Conservation (phyloP, 1,284 basidiomycete species). For the Puccinia triticina region DNA sequence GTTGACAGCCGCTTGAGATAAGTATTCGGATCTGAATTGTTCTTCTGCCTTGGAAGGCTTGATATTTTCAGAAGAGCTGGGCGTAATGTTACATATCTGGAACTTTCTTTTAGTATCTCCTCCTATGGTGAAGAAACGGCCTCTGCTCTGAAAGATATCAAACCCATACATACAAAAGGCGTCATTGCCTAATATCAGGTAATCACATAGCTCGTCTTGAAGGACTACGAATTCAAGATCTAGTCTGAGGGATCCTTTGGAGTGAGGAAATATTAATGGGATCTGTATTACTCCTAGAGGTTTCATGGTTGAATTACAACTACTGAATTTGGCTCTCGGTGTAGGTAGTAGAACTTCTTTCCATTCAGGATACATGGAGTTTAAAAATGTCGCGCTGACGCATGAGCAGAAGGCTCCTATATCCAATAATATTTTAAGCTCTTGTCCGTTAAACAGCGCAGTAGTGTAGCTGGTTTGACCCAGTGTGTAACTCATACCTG, state of each 20-base stretch:
- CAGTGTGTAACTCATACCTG: background rate
- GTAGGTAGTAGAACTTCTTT: background rate
- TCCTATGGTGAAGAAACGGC: conserved; percentile 12
- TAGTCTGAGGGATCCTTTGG: background rate
- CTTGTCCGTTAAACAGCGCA: background rate
- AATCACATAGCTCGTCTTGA: conserved; percentile 6
- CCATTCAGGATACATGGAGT: background rate
- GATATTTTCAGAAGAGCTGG: background rate
- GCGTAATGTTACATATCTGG: background rate
- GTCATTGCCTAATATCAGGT: conserved; percentile 12
- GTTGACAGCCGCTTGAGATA: background rate
- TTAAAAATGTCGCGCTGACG: background rate
- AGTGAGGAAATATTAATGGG: conserved; percentile 21
- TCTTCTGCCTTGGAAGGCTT: background rate
- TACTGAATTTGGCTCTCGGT: conserved; percentile 4
- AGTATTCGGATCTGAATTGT: background rate
- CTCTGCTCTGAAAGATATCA: conserved; percentile 18
- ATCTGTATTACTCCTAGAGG: background rate
- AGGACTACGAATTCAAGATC: background rate
- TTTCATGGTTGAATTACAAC: conserved; percentile 21
- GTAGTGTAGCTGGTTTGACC: background rate
- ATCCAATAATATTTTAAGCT: background rate
- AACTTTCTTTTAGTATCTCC: conserved; percentile 24
- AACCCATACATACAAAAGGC: conserved; percentile 11
- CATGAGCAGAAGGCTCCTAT: background rate